Base-by-base conservation (phyloP, 164 flowering plant genomes). In the Berberis vulgaris region DNA sequence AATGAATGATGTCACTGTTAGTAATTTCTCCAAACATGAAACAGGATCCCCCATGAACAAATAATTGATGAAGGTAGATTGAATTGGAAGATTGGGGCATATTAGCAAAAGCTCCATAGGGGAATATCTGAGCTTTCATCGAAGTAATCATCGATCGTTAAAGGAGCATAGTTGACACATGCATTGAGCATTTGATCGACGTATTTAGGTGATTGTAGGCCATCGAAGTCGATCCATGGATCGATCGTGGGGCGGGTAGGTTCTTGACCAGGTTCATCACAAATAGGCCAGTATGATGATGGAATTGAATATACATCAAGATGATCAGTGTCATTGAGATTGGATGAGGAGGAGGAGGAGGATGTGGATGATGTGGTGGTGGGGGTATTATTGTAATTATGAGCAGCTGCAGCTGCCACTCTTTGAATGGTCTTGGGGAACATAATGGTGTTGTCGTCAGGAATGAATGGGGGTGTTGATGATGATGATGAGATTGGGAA, bases 351-450 rank as follows among this genome's bases (percentile, higher is more conserved):
- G 3, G 72, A 43, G 1, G 72, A 63, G 2, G 66, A 57, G 45
- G 69, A 46, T 45, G 54, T n/a, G 12, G 47, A 43, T 49, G 70
- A 10, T 12, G 41, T 43, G n/a, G 47, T 49, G 47, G 58, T 39
- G 12, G 45, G 43, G 57, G n/a, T 40, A 26, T 6, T 12, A 47
- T 49, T 70, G 57, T 49, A 43, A 54, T 72, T 71, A 38, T 81
- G 38, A 7, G 79, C 97, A 38, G 97, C 98, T 0, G 87, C 88
- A 0, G 96, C 98, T 2, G 98, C 98, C 2, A 83, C 79, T 74
- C 79, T 78, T 68, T 92, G 96, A 67, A 92, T 86, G 67, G 91
- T 77, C 62, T 89, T 92, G 2, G 98, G 95, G 5, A 95, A 87
- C 87, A 87, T 64, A 54, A 65, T 26, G 41, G 82, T 65, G 44